Conservation (phyloP, 345 rosid genomes). For the Rubroshorea leprosula region DNA sequence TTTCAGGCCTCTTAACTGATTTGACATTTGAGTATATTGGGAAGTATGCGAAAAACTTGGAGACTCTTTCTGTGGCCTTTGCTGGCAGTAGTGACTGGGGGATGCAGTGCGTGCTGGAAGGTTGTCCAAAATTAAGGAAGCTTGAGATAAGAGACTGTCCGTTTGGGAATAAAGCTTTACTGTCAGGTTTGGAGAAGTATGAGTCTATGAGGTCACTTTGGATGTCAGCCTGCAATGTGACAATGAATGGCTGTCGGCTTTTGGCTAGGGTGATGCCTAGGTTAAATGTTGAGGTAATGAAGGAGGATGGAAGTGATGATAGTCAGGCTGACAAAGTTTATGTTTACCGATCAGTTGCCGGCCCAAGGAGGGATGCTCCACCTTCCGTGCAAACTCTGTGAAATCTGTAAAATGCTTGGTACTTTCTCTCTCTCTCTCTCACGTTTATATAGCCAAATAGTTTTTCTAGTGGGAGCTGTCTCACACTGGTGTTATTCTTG, state of each 20-base stretch:
- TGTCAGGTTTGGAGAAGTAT: constrained; percentile 60
- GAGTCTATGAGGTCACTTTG: constrained; percentile 77
- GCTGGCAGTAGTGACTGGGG: constrained; percentile 69
- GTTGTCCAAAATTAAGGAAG: constrained; percentile 59
- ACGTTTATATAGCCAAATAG: too few species aligned
- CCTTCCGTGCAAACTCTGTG: constrained; percentile 54
- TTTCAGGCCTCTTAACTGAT: constrained; percentile 62
- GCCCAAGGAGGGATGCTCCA: constrained; percentile 67
- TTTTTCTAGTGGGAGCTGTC: too few species aligned
- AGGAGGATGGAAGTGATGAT: constrained; percentile 54
- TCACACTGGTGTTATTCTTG: too few species aligned
- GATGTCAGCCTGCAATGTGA: constrained; percentile 71
- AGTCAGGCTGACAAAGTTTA: constrained; percentile 50
- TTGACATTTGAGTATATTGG: constrained; percentile 60
- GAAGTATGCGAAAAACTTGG: constrained; percentile 58
- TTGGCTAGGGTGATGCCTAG: constrained; percentile 63
- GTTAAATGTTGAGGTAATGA: constrained; percentile 69
- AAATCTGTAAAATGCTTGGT: constrained; percentile 17
- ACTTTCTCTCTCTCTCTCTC: constrained; percentile 12
- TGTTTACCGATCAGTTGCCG: constrained; percentile 60
- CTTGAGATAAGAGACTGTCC: constrained; percentile 78
- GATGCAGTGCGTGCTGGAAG: constrained; percentile 55
- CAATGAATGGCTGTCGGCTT: constrained; percentile 48
- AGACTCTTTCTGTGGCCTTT: constrained; percentile 69
- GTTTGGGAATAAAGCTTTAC: constrained; percentile 57